Conservation (phyloP, 2,329 filamentous ascomycete genomes). For the Elsinoe fawcettii region DNA sequence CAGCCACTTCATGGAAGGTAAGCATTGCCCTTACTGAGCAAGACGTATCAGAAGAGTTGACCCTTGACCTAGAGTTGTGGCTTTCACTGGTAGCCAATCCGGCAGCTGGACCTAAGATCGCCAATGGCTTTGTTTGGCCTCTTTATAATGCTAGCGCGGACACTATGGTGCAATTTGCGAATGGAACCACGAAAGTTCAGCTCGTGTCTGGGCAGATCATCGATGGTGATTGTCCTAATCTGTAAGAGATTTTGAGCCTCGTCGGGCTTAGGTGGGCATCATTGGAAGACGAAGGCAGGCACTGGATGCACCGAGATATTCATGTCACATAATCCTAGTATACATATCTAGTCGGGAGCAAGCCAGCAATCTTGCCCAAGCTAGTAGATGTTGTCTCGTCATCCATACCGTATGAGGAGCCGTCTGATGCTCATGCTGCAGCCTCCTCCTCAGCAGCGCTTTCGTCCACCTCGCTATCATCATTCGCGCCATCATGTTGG, state of each 20-base stretch:
- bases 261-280: too few relatives aligned
- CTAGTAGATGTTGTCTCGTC: too few relatives aligned
- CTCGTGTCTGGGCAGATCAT: background rate
- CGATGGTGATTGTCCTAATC: background rate
- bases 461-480: background rate
- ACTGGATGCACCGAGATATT: too few relatives aligned
- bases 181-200: background rate
- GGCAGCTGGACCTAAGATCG: slow-evolving; percentile 3
- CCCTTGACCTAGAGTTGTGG: slow-evolving; percentile 18
- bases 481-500: background rate
- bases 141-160: background rate
- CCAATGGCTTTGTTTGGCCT: slow-evolving; percentile 11
- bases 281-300: too few relatives aligned
- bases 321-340: background rate
- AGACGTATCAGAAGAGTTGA: too few relatives aligned
- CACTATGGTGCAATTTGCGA: slow-evolving; percentile 2
- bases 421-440: too few relatives aligned
- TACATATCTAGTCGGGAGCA: too few relatives aligned
- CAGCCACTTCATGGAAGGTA: slow-evolving; percentile 29
- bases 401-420: too few relatives aligned
- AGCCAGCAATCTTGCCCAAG: too few relatives aligned
- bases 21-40: too few relatives aligned
- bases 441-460: background rate
- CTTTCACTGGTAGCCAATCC: background rate
- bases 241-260: too few relatives aligned